phyloP scores from a whole-genome alignment of 163 green algal species.

The Volvox carteri region DNA sequence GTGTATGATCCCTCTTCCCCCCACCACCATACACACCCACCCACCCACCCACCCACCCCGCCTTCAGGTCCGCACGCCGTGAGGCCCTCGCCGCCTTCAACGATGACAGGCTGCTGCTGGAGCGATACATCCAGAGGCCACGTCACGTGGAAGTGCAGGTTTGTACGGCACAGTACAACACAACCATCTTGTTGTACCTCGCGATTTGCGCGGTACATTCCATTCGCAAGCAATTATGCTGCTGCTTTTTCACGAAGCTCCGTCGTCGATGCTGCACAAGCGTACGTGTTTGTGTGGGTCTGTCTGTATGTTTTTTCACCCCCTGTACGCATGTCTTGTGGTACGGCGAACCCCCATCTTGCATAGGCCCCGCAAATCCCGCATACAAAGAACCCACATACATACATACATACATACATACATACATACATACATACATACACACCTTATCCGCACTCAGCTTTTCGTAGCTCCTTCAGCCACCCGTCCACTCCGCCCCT shows the following conservation, averaged over 20 bases:
- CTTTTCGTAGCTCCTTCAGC: no score
- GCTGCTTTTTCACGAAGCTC: no score
- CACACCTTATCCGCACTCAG: neutral
- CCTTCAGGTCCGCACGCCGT: constrained; percentile 73
- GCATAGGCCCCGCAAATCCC: no score
- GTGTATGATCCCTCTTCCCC: neutral
- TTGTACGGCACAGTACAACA: neutral
- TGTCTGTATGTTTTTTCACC: no score
- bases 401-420: neutral
- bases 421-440: neutral
- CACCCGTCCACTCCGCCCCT: neutral
- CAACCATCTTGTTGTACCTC: neutral
- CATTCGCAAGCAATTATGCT: no score
- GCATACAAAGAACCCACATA: neutral
- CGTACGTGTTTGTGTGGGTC: no score
- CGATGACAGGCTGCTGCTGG: constrained; percentile 89
- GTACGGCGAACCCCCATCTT: no score
- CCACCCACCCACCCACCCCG: neutral
- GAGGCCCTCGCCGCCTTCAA: constrained; percentile 85
- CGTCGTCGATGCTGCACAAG: no score
- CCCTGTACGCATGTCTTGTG: no score
- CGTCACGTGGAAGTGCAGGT: constrained; percentile 91
- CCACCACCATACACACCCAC: neutral
- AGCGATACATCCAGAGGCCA: constrained; percentile 80
- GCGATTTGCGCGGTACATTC: no score